Base-by-base conservation (phyloP, 225 moss, liverwort and hornwort genomes). In the Climacium dendroides region DNA sequence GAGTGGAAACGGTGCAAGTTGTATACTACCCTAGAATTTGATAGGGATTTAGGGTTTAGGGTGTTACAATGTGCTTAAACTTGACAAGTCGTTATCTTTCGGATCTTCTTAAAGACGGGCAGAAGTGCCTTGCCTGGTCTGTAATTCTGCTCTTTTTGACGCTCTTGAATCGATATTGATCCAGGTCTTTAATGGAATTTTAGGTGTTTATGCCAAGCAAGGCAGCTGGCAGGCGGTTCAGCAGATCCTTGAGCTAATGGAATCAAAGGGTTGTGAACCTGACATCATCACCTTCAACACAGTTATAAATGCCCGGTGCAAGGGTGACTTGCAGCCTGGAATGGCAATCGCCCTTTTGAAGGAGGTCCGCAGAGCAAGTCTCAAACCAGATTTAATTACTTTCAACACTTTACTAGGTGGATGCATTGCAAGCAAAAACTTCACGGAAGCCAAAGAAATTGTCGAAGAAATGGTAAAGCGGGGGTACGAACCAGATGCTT, bases 261-360 rank as follows among this genome's bases (percentile, higher is more conserved):
- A 96, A 79, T 89, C 91, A 35, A 97, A 94, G 88, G 93, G 96
- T n/a, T 96, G 95, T 88, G 97, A 92, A 90, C 93, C 95, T 50
- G 98, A 99, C 82, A 90, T 99, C 19, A 91, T 99, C 74, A 99
- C 98, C 19, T 99, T 96, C 85, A 98, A 98, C 89, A 96, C 95
- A 34, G 92, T 96, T 63, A 91, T 96, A 48, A 98, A 93, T 81
- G 94, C 97, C 59, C 93, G 97, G 59, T 94, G 94, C 86, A 98
- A 97, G 91, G 97, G 94, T 58, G 92, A 94, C 60, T 85, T 98
- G 82, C 91, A 94, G 85, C 96, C 96, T 62, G 97, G 97, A 88
- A 92, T 95, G 86, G 96, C 95, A 65, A 84, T 92, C 79, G 90
- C 90, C 69, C 91, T 98, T 41, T 78, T 98, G 86, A 90, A 89